Base-by-base conservation (phyloP, 2,329 filamentous ascomycete genomes). In the Aspergillus sp. region DNA sequence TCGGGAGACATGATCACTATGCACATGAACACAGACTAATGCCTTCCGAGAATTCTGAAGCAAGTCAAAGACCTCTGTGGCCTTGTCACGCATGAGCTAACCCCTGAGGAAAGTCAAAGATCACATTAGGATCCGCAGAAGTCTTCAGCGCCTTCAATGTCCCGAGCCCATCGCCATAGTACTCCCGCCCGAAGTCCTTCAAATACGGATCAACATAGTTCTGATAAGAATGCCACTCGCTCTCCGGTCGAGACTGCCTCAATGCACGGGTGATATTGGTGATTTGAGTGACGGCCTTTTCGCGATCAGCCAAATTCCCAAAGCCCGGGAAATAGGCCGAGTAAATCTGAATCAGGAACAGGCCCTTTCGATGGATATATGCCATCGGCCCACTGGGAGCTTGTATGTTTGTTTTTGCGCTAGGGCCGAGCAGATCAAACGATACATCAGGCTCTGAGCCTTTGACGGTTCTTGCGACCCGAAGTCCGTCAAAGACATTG, bases 241-340 rank as follows among this genome's bases (percentile, higher is more conserved):
- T 45, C 2, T 17, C 17, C 14, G 49, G 43, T 5, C 17, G 21
- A 11, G 49, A n/a, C 42, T 42, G 16, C 17, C 25, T 50, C 5
- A 50, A 31, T 3, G 49, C 49, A 46, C 7, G 21, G n/a, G 49
- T 50, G 7, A 50, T 50, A 2, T 16, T 31, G 7, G 49, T 50
- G 3, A 51, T 42, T 9, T 42, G 29, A 4, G 25, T 17, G 5
- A 51, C 14, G 6, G 49, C 49, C 4, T 36, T 34, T 6, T n/a
- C n/a, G 16, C 13, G 43, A 10, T 43, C 23, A 3, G 19, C 23
- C n/a, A 43, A 13, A 25, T 41, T 32, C n/a, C 21, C 14, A 25
- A 31, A 42, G 2, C 49, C 34, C n/a, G 49, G 49, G 49, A 51
- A 51, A 46, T 51, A 51, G 2, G 49, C 49, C 14, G 49, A 51